These are phyloP conservation scores for Teunomyces barrocoloradensis DNA, from an alignment of 805 yeast genomes.

Conservation along the genomic window DNA sequence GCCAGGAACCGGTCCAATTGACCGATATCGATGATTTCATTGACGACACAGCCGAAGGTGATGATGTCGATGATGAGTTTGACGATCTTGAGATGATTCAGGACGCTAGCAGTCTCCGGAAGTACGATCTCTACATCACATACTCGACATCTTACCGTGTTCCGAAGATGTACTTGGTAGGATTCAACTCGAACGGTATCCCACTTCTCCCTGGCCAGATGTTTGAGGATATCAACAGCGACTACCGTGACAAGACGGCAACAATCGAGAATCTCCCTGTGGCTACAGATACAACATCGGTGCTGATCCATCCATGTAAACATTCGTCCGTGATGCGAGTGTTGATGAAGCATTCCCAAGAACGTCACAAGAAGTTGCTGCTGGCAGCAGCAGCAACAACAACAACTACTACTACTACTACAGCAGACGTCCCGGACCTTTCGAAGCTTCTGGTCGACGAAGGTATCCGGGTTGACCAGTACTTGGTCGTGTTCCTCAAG, in stretches of 20 bases:
- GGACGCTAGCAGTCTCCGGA: slow-evolving; percentile 47
- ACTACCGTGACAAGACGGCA: slow-evolving; percentile 92
- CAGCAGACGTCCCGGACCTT: background rate
- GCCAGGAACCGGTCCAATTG: slow-evolving; percentile 15
- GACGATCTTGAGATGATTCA: slow-evolving; percentile 31
- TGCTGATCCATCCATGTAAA: slow-evolving; percentile 94
- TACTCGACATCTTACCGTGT: slow-evolving; percentile 95
- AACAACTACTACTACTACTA: slow-evolving; percentile 12
- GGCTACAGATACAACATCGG: slow-evolving; percentile 66
- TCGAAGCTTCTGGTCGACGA: slow-evolving; percentile 30
- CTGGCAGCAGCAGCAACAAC: slow-evolving; percentile 14
- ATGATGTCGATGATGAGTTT: slow-evolving; percentile 24
- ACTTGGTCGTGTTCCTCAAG: slow-evolving; percentile 82
- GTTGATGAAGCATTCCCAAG: slow-evolving; percentile 64
- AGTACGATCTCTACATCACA: slow-evolving; percentile 85
- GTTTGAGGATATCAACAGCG: slow-evolving; percentile 92
- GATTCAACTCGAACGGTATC: slow-evolving; percentile 77
- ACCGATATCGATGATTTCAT: slow-evolving; percentile 48
- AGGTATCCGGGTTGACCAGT: slow-evolving; percentile 81
- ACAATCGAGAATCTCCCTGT: slow-evolving; percentile 94
- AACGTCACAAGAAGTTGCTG: slow-evolving; percentile 21
- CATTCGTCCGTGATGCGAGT: slow-evolving; percentile 95
- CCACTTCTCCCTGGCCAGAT: slow-evolving; percentile 85
- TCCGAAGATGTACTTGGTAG: slow-evolving; percentile 90
- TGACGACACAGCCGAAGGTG: slow-evolving; percentile 42